Conservation (phyloP, 1,139 yeast genomes). For the Saccharomyces hybrid region DNA sequence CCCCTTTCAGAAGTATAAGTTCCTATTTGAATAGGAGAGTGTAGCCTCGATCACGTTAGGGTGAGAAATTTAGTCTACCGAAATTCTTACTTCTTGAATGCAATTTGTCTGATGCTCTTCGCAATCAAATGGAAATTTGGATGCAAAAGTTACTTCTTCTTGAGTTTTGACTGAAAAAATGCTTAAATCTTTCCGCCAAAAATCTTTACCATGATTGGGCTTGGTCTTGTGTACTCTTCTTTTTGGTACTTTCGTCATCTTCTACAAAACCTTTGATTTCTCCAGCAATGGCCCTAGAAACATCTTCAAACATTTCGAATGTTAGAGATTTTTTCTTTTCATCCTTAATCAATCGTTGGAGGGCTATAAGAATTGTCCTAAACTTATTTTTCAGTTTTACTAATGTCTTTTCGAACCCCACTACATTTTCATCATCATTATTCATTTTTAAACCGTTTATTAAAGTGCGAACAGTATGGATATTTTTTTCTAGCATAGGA, state of each 20-base stretch:
- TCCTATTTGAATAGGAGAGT: too few species aligned
- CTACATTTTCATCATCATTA: slow-evolving; percentile 45
- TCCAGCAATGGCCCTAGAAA: slow-evolving; percentile 24
- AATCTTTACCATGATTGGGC: slow-evolving; percentile 24
- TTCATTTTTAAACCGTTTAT: slow-evolving; percentile 24
- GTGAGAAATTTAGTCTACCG: too few species aligned
- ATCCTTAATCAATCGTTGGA: slow-evolving; percentile 17
- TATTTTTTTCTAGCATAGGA: slow-evolving; percentile 13
- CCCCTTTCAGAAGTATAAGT: too few species aligned
- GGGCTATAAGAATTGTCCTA: slow-evolving; percentile 37
- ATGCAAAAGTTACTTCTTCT: background rate
- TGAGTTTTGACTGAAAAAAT: too few species aligned
- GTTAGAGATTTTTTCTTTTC: slow-evolving; percentile 7
- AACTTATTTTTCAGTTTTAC: slow-evolving; percentile 47
- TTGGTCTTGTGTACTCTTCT: slow-evolving; percentile 20
- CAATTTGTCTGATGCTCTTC: too few species aligned
- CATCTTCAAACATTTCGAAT: slow-evolving; percentile 24
- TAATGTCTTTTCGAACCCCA: slow-evolving; percentile 40
- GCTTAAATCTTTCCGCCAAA: too few species aligned
- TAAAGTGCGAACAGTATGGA: slow-evolving; percentile 16
- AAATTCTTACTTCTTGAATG: too few species aligned
- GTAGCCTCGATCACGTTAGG: too few species aligned
- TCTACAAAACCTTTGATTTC: slow-evolving; percentile 27
- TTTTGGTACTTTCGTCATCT: slow-evolving; percentile 17
- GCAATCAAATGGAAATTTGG: too few species aligned